Evolutionary conservation across 1,284 basidiomycete genomes (phyloP), one percentile per base, ranked within the genome.

Genomic region (Pseudomicrostroma phylloplanum): DNA sequence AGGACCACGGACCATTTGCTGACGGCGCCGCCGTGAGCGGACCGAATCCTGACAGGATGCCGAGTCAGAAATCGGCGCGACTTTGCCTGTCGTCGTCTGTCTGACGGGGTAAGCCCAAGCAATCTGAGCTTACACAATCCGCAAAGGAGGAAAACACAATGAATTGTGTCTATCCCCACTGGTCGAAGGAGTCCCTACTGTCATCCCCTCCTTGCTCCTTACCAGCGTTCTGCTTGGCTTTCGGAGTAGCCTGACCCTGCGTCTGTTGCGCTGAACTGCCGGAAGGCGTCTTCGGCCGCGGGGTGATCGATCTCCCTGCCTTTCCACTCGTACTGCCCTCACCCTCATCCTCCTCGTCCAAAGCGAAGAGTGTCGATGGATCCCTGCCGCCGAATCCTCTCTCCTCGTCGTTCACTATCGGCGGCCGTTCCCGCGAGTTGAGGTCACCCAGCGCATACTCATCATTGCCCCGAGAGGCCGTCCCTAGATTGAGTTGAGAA

Each of bases 171-270:
- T 48, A 48, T 17, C 51, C 51, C 51, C 51, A 54, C n/a, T 54
- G 21, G 21, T 54, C 51, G 25, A 54, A 54, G 6, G 51, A 54
- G 51, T 54, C 51, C 51, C 51, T 54, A 11, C 46, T 23, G 17
- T 48, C 23, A 23, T 48, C 46, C n/a, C 46, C 46, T 48, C 46
- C 46, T 48, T 48, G 46, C 46, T 23, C 17, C 7, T n/a, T 48
- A 48, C 46, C n/a, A 11, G 46, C 46, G 17, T 48, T 48, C 4
- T 36, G 30, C 43, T 48, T 21, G 4, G 15, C 43, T 13, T 48
- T 17, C 12, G 43, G 43, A 48, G 17, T 48, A 21, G 17, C 17
- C 12, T 48, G 43, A 13, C 17, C 43, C 15, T 21, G 17, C 4
- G 15, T 48, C 17, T 48, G 17, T 9, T 36, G 30, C 12, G 15